phyloP scores from a whole-genome alignment of 805 yeast genomes.

The Maudiozyma saulgeensis region DNA sequence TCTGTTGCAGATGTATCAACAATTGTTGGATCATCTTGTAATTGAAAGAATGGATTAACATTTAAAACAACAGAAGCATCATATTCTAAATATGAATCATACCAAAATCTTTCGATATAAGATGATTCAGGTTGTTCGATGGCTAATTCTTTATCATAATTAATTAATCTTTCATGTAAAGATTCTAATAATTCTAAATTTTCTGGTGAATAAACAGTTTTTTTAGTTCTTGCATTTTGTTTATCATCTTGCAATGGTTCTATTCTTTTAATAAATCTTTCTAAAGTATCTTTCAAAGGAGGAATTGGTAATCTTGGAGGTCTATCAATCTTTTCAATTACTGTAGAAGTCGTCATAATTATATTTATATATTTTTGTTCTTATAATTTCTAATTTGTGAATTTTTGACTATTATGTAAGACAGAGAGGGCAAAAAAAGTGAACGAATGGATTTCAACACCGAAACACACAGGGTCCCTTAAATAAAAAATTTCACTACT shows the following conservation, averaged over 20 bases:
- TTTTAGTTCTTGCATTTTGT: conserved; percentile 54
- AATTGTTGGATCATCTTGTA: conserved; percentile 81
- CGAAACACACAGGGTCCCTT: too few species aligned
- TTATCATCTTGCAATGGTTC: conserved; percentile 73
- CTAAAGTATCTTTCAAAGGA: conserved; percentile 55
- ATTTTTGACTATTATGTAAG: too few species aligned
- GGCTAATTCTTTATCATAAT: conserved; percentile 53
- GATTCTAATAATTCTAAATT: conserved; percentile 32
- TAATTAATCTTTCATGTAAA: conserved; percentile 50
- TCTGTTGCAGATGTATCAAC: conserved; percentile 23
- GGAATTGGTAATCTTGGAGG: conserved; percentile 61
- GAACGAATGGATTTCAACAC: too few species aligned
- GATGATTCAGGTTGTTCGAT: conserved; percentile 58
- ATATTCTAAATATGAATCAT: conserved; percentile 76
- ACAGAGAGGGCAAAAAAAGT: not conserved
- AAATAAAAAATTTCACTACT: too few species aligned
- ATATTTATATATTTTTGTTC: not conserved
- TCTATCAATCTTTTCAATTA: not conserved
- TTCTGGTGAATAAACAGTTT: conserved; percentile 32
- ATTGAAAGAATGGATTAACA: conserved; percentile 78
- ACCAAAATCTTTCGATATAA: conserved; percentile 92
- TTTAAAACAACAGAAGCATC: conserved; percentile 89
- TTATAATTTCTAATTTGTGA: not conserved
- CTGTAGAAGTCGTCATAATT: not conserved
- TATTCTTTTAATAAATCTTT: conserved; percentile 53